Evolutionary conservation across 495 filamentous ascomycete species (phyloP), one percentile per base, ranked within the genome.

Genomic region (Xylaria flabelliformis): DNA sequence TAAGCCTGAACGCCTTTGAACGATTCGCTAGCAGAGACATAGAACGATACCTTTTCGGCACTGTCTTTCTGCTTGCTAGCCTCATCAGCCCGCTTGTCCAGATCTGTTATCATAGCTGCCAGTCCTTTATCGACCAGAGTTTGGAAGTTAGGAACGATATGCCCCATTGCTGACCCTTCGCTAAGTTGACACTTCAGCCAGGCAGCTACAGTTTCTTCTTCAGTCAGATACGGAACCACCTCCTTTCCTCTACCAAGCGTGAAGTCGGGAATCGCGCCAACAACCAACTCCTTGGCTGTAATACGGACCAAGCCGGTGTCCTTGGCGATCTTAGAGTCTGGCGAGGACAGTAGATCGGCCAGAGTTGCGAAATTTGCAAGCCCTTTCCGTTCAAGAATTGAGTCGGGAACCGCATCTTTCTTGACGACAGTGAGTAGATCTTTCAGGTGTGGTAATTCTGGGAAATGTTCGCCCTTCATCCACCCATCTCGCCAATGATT

Each of bases 401-500:
- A 58, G 7, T 65, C 62, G 13, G 69, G 69, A 4, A 71, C 62
- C 12, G 69, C 36, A 19, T 64, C 42, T n/a, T 62, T 50, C 12
- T 71, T 36, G 24, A 59, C 46, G 50, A 51, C 4, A 29, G 19
- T 4, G 6, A 71, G 69, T 3, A 71, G 48, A 12, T 71, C 69
- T 56, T 71, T 71, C 36, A 71, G 29, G 21, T 65, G 69, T 19
- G 69, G 69, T 34, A 71, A 32, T 48, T 50, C 61, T 21, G 69
- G 69, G 17, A 71, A 71, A 17, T 46, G n/a, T 0, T 66, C 69
- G 26, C 50, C 48, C 50, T 64, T 71, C 69, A 71, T 71, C 69
- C 69, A 71, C 13, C 69, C 69, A 29, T 71, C 69, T 48, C 69
- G 61, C 69, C 69, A 71, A 51, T 71, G 69, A 29, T 71, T 71